These are phyloP conservation scores for Exophiala oligosperma DNA, from an alignment of 2,329 filamentous ascomycete genomes.

Conservation along the genomic window DNA sequence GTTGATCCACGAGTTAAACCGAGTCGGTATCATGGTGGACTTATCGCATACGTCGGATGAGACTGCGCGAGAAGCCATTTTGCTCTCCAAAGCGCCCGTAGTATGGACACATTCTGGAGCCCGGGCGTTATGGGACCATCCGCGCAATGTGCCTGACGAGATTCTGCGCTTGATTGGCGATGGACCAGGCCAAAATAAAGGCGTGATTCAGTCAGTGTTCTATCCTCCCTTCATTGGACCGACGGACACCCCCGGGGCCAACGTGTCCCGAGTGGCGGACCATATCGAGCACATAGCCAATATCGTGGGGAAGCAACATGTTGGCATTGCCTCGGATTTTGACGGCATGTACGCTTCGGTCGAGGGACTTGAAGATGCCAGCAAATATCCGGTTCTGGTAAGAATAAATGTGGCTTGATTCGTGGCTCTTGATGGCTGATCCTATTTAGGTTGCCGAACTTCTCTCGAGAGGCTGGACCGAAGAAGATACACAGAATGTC, in stretches of 20 bases:
- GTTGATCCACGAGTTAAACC: constrained; percentile 31
- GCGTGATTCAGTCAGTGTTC: constrained; percentile 42
- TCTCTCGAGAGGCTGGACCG: constrained; percentile 69
- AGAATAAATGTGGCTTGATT: neutral
- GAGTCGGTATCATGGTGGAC: constrained; percentile 33
- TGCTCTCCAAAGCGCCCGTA: constrained; percentile 29
- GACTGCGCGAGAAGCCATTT: constrained; percentile 30
- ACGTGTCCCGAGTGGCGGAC: constrained; percentile 35
- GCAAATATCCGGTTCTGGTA: constrained; percentile 71
- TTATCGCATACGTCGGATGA: constrained; percentile 31
- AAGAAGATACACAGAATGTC: constrained; percentile 71
- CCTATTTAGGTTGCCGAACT: constrained; percentile 62
- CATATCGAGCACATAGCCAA: constrained; percentile 38
- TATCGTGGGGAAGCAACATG: constrained; percentile 35
- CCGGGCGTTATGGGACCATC: constrained; percentile 33
- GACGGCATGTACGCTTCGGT: constrained; percentile 54
- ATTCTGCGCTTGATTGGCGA: constrained; percentile 36
- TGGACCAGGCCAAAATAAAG: constrained; percentile 32
- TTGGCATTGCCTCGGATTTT: constrained; percentile 39
- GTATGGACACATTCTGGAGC: constrained; percentile 33
- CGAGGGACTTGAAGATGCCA: constrained; percentile 76
- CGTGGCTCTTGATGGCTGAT: neutral
- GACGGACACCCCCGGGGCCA: neutral
- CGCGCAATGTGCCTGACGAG: constrained; percentile 45
- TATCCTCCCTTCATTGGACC: constrained; percentile 31